phyloP scores from a whole-genome alignment of 2,329 filamentous ascomycete genomes.

The Cladosporium sp. region DNA sequence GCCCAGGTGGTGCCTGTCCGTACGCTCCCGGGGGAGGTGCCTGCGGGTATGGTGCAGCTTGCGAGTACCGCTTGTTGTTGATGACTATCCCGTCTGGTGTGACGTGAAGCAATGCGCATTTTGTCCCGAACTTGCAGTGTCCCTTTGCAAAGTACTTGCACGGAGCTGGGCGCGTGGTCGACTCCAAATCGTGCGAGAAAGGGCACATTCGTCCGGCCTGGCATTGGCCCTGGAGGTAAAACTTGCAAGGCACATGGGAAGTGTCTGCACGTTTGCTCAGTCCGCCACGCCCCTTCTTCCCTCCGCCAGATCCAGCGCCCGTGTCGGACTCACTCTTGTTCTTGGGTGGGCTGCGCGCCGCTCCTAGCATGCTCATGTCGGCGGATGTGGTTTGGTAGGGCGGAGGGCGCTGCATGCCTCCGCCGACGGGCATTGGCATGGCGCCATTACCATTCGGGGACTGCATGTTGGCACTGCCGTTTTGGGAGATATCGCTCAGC shows the following conservation, averaged over 20 bases:
- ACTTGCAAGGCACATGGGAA: conserved; percentile 97
- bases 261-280: conserved; percentile 60
- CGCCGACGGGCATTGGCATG: conserved; percentile 26
- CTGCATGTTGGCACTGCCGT: conserved; percentile 10
- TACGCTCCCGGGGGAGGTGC: conserved; percentile 20
- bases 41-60: conserved; percentile 16
- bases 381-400: conserved; percentile 15
- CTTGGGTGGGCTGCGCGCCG: conserved; percentile 44
- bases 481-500: conserved; percentile 2
- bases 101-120: conserved; percentile 95
- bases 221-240: conserved; percentile 94
- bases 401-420: conserved; percentile 16
- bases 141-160: conserved; percentile 99
- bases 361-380: conserved; percentile 27
- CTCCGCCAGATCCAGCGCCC: background rate
- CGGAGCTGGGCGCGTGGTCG: conserved; percentile 74
- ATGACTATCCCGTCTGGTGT: conserved; percentile 89
- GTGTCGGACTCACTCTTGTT: conserved; percentile 41
- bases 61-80: conserved; percentile 63
- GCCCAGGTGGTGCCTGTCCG: conserved; percentile 25
- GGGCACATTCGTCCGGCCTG: conserved; percentile 95
- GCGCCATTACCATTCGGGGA: conserved; percentile 21
- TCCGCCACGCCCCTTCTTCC: conserved; percentile 13
- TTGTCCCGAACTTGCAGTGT: conserved; percentile 98
- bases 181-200: conserved; percentile 89